These are phyloP conservation scores for Ramaria sp. DNA, from an alignment of 768 basidiomycete species.

Conservation along the genomic window DNA sequence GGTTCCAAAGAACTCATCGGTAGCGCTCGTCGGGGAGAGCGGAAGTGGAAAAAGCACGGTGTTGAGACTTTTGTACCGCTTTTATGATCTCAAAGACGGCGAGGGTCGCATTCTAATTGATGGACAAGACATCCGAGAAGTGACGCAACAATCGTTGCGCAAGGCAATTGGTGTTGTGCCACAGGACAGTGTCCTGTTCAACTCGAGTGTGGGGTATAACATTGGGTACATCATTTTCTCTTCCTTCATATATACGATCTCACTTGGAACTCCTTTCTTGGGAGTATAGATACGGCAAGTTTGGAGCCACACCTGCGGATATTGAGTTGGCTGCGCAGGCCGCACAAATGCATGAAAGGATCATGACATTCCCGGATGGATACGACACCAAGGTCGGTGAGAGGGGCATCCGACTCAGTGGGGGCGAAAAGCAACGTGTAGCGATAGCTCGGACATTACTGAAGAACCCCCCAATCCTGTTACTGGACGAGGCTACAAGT, in stretches of 20 bases:
- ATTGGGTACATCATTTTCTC: slow-evolving; percentile 43
- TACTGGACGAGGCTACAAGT: slow-evolving; percentile 72
- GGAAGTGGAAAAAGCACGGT: slow-evolving; percentile 80
- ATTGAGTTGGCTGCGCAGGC: slow-evolving; percentile 70
- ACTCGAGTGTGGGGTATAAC: slow-evolving; percentile 59
- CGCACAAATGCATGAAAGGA: slow-evolving; percentile 82
- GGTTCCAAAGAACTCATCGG: slow-evolving; percentile 76
- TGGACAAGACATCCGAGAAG: slow-evolving; percentile 76
- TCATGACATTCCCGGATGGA: slow-evolving; percentile 71
- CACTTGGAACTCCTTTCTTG: neutral
- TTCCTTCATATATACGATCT: neutral
- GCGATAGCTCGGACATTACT: slow-evolving; percentile 80
- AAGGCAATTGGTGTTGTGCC: slow-evolving; percentile 85
- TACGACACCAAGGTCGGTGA: slow-evolving; percentile 89
- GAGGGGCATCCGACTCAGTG: slow-evolving; percentile 72
- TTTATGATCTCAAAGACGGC: slow-evolving; percentile 81
- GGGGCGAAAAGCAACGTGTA: slow-evolving; percentile 85
- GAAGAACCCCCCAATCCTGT: slow-evolving; percentile 73
- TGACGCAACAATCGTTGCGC: slow-evolving; percentile 73
- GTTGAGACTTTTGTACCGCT: slow-evolving; percentile 78
- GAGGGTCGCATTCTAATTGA: slow-evolving; percentile 76
- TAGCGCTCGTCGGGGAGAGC: slow-evolving; percentile 81
- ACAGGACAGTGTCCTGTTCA: slow-evolving; percentile 71
- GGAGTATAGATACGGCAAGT: slow-evolving; percentile 57
- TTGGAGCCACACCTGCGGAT: slow-evolving; percentile 57